Percentiles rank a stretch among this genome's conserved stretches.
Conservation (phyloP, 495 filamentous ascomycete genomes). For the Lepidopterella palustris region DNA sequence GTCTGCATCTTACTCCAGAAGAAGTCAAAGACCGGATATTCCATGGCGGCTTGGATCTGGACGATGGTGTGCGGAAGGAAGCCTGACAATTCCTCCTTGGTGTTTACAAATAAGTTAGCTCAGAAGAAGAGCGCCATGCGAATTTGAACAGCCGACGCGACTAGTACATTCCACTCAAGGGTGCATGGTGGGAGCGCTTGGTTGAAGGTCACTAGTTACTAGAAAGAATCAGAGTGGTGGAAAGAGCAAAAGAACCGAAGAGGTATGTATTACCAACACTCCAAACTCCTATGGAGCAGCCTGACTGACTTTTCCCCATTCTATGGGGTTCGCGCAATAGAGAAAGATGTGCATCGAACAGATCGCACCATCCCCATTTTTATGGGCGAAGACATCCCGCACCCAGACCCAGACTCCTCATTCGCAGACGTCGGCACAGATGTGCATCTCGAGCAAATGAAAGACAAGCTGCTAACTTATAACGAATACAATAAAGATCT, state of each 20-base stretch:
- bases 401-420: conserved; percentile 92
- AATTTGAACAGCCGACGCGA: conserved; percentile 80
- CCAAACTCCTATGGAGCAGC: conserved; percentile 3
- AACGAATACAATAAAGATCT: conserved; percentile 92
- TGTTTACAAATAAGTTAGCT: conserved; percentile 87
- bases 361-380: conserved; percentile 90
- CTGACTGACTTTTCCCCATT: conserved; percentile 44
- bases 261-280: conserved; percentile 51
- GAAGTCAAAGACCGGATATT: conserved; percentile 96
- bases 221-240: conserved; percentile 90
- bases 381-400: conserved; percentile 91
- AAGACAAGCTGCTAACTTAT: conserved; percentile 97
- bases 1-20: conserved; percentile 68
- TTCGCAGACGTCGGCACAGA: conserved; percentile 89
- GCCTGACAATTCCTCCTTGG: conserved; percentile 96
- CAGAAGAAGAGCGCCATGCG: conserved; percentile 71
- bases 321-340: conserved; percentile 50
- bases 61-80: conserved; percentile 88
- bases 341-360: conserved; percentile 97
- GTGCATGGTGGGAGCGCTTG: conserved; percentile 92
- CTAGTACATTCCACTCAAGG: conserved; percentile 89
- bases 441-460: conserved; percentile 96
- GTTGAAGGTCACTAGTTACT: conserved; percentile 65
- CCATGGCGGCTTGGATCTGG: conserved; percentile 83
- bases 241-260: conserved; percentile 89